Base-by-base conservation (phyloP, 352 stramenopile genomes). In the Phytophthora ramorum region DNA sequence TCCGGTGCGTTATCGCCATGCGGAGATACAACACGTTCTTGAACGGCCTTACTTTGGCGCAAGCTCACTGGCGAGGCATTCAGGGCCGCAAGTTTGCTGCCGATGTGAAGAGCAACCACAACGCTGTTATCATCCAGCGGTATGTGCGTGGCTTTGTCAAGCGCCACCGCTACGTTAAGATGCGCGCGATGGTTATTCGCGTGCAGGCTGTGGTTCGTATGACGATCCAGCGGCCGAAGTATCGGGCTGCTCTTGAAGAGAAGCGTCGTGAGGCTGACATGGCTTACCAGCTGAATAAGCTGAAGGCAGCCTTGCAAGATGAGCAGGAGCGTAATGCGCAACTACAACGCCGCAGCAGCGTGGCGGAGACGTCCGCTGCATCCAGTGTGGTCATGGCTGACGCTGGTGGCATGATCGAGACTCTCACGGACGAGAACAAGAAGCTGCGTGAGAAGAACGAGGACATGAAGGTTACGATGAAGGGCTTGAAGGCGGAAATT, bases 241-340 rank as follows among this genome's bases (percentile, higher is more conserved):
- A 87, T 58, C 61, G 89, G 4, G 84, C 81, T 38, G 84, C 76
- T 20, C 73, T 92, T 10, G 69, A 93, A 30, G 87, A 96, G 38
- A 84, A 94, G 68, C 90, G 91, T 63, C 68, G 90, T 51, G 83
- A 96, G 63, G 87, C 86, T 37, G 85, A 96, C 62, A 96, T 96
- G 89, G 73, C 80, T 41, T 95, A 90, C 66, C 89, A 96, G 58
- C 69, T 96, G 13, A 60, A 93, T 20, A 85, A 87, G 53, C 72
- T 96, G 2, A 90, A 96, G 65, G 73, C 88, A 14, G 85, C 86
- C 22, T 69, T 96, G 16, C 81, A 89, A 20, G 85, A 94, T 66
- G 88, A 96, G 53, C 83, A 96, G 48, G 61, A 80, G 35, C 83
- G 88, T 17, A 96, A 91, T 69, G 88, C 84, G 13, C 63, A 83